Percentiles rank a stretch among this genome's conserved stretches.
Conservation (phyloP, 805 yeast genomes). For the Candida broadrunensis region DNA sequence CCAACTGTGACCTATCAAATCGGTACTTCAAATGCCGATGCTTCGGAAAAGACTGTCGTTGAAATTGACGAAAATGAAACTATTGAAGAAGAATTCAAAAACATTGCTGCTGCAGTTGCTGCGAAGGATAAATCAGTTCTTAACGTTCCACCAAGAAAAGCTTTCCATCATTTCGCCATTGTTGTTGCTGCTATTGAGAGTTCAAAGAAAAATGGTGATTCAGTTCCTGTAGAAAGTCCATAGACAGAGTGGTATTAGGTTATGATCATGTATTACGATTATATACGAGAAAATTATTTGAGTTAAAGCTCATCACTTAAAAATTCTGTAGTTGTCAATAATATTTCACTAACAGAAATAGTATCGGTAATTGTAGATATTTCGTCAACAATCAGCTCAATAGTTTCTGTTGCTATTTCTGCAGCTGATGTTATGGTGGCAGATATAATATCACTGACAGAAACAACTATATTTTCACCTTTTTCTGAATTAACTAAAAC, state of each 20-base stretch:
- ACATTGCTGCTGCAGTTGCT: slow-evolving; percentile 55
- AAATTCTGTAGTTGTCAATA: not conserved
- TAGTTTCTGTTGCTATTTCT: not conserved
- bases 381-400: too few relatives aligned
- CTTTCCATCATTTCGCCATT: slow-evolving; percentile 91
- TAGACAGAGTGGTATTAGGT: slow-evolving; percentile 1
- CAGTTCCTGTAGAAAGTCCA: slow-evolving; percentile 43
- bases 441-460: not conserved
- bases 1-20: slow-evolving; percentile 37
- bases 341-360: not conserved
- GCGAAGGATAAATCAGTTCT: slow-evolving; percentile 59
- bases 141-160: slow-evolving; percentile 64
- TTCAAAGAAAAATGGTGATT: slow-evolving; percentile 49
- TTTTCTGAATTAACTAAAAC: slow-evolving; percentile 5
- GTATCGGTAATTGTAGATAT: too few relatives aligned
- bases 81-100: slow-evolving; percentile 44
- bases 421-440: not conserved
- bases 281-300: too few relatives aligned
- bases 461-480: not conserved
- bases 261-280: too few relatives aligned
- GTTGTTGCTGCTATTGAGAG: slow-evolving; percentile 83
- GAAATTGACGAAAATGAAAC: slow-evolving; percentile 45
- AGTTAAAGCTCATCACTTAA: not conserved
- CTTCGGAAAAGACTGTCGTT: slow-evolving; percentile 48
- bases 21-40: slow-evolving; percentile 33